Evolutionary conservation across 441 rosid species (phyloP).

Genomic region (Gossypium gossypioides): DNA sequence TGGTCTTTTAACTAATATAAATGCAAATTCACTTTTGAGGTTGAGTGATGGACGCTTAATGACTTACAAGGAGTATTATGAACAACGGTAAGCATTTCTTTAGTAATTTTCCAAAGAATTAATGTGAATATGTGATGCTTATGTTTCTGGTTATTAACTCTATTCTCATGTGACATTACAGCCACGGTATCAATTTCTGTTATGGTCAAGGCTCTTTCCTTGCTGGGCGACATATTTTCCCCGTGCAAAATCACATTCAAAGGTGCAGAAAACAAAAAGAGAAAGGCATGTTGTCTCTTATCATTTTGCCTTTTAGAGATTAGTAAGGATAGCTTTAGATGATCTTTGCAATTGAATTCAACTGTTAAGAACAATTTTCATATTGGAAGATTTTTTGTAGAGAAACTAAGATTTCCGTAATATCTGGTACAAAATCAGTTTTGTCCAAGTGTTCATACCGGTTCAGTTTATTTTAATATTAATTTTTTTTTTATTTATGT

Average conservation of each 20-base stretch:
- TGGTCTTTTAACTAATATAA: conserved; percentile 32
- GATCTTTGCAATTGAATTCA: neutral
- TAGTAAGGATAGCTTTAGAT: neutral
- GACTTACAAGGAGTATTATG: conserved; percentile 47
- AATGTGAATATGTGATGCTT: neutral
- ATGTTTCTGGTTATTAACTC: neutral
- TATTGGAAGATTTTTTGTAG: neutral
- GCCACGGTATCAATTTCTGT: conserved; percentile 39
- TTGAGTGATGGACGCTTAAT: conserved; percentile 28
- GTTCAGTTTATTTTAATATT: neutral
- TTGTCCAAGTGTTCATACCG: neutral
- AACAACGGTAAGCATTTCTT: conserved; percentile 30
- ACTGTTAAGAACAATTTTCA: neutral
- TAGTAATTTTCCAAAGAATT: neutral
- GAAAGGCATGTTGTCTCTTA: conserved; percentile 37
- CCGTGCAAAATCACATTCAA: conserved; percentile 40
- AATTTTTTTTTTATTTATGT: neutral
- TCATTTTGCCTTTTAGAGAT: neutral
- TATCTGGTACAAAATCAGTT: neutral
- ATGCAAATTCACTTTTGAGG: conserved; percentile 43
- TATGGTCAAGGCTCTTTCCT: conserved; percentile 35
- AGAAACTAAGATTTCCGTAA: neutral
- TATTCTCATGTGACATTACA: conserved; percentile 22
- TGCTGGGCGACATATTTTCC: conserved; percentile 48
- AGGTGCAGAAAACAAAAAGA: conserved; percentile 33